A percentile compares a stretch with the other conserved stretches of the same genome.
Evolutionary conservation across 225 moss, liverwort and hornwort species (phyloP).

Genomic region (Pleurozium schreberi): DNA sequence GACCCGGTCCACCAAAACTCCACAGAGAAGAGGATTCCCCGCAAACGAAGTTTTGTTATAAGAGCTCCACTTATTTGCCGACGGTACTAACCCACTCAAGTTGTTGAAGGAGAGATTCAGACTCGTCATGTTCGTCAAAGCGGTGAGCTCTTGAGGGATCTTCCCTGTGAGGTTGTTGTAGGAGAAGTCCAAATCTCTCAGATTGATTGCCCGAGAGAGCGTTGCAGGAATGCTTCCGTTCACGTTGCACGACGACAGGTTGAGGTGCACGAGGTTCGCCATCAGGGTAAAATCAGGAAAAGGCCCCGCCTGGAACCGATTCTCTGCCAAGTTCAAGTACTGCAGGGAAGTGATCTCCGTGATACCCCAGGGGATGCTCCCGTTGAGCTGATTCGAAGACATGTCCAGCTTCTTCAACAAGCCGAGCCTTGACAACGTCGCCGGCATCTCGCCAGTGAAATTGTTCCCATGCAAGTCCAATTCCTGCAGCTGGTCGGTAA

Average conservation of each 20-base stretch:
- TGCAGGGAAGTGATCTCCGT: conserved; percentile 2
- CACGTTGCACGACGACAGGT: conserved; percentile 36
- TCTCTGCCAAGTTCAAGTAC: conserved; percentile 22
- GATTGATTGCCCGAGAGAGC: conserved; percentile 5
- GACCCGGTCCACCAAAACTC: not conserved
- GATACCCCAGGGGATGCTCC: conserved; percentile 21
- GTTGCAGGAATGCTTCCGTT: conserved; percentile 28
- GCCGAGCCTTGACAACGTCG: not conserved
- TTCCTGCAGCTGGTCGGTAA: conserved; percentile 16
- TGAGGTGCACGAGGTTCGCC: conserved; percentile 18
- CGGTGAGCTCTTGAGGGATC: conserved; percentile 29
- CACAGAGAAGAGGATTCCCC: conserved; percentile 53
- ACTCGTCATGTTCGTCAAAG: conserved; percentile 1
- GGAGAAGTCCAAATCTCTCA: conserved; percentile 38
- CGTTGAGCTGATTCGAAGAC: conserved; percentile 28
- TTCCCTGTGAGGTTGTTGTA: conserved; percentile 31
- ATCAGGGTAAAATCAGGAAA: conserved; percentile 20
- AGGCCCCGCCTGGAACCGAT: conserved; percentile 1
- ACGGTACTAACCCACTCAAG: conserved; percentile 27
- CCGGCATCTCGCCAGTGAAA: conserved; percentile 21
- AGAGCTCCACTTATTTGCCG: conserved; percentile 14
- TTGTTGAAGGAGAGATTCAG: conserved; percentile 40
- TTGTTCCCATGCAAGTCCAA: conserved; percentile 27
- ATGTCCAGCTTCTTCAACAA: conserved; percentile 25
- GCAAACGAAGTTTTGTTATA: conserved; percentile 18